Conservation (phyloP, 1,284 basidiomycete species). For the Moesziomyces sp. region DNA sequence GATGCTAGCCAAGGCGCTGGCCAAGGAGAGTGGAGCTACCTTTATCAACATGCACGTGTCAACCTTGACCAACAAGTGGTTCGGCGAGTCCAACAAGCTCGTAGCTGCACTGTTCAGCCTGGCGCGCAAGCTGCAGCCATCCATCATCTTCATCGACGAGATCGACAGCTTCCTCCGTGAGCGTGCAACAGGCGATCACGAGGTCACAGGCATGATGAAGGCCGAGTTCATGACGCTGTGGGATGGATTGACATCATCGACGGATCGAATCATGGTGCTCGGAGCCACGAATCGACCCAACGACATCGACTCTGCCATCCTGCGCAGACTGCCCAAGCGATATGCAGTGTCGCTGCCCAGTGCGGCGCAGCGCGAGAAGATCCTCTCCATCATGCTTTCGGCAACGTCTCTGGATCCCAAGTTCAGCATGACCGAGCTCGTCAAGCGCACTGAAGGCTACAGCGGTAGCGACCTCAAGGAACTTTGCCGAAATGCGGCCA, state of each 20-base stretch:
- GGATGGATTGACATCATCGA: slow-evolving; percentile 91
- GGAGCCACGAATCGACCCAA: slow-evolving; percentile 95
- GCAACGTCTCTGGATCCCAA: slow-evolving; percentile 72
- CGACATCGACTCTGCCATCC: slow-evolving; percentile 94
- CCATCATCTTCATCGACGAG: slow-evolving; percentile 84
- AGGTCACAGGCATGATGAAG: slow-evolving; percentile 99
- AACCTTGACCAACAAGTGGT: slow-evolving; percentile 78
- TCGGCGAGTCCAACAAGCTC: slow-evolving; percentile 97
- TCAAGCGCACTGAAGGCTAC: slow-evolving; percentile 78
- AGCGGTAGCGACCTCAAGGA: slow-evolving; percentile 94
- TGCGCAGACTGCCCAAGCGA: slow-evolving; percentile 97
- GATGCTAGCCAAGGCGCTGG: slow-evolving; percentile 69
- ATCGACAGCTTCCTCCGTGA: slow-evolving; percentile 91
- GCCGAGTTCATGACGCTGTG: slow-evolving; percentile 99
- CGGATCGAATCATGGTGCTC: slow-evolving; percentile 85
- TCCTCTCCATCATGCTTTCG: slow-evolving; percentile 79
- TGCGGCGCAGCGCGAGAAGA: slow-evolving; percentile 83
- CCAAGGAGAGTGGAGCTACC: slow-evolving; percentile 90
- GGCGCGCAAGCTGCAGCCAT: slow-evolving; percentile 79
- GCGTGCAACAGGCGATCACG: slow-evolving; percentile 86
- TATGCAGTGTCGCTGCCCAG: slow-evolving; percentile 89
- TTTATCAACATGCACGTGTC: slow-evolving; percentile 75
- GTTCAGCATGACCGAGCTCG: slow-evolving; percentile 78
- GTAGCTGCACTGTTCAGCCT: slow-evolving; percentile 81
- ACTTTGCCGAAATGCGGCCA: slow-evolving; percentile 80